These are phyloP conservation scores for Globisporangium megalacanthum DNA, from an alignment of 352 stramenopile genomes.

Conservation along the genomic window DNA sequence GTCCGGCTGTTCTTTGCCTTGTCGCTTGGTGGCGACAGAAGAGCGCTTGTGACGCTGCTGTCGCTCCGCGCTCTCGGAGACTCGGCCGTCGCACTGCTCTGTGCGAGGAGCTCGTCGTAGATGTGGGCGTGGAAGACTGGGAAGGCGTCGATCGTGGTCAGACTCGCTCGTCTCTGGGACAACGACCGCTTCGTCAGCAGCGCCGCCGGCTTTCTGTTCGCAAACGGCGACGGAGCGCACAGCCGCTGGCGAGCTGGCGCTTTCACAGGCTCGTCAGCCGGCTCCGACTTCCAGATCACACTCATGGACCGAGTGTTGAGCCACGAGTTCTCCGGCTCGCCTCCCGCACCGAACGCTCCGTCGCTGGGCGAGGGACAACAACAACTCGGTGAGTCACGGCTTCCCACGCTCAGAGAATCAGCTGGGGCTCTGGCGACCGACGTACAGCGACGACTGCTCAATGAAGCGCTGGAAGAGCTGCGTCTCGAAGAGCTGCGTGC, in stretches of 20 bases:
- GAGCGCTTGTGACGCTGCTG: conserved; percentile 1
- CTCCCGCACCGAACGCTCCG: not conserved
- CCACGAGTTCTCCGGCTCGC: conserved; percentile 44
- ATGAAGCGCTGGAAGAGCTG: conserved; percentile 72
- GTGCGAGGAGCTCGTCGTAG: conserved; percentile 24
- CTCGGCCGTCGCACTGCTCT: not conserved
- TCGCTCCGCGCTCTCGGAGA: conserved; percentile 1
- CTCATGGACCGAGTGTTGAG: conserved; percentile 32
- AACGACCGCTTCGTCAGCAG: not conserved
- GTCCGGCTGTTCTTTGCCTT: not conserved
- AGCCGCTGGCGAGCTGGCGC: conserved; percentile 21
- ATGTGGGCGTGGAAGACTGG: conserved; percentile 24
- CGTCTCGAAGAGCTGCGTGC: conserved; percentile 60
- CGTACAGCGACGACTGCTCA: conserved; percentile 27
- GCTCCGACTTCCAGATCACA: conserved; percentile 39
- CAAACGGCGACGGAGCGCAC: conserved; percentile 22
- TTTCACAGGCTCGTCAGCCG: conserved; percentile 27
- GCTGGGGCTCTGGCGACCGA: not conserved
- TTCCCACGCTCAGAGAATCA: not conserved
- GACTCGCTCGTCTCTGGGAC: conserved; percentile 9
- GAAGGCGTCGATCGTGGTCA: conserved; percentile 17
- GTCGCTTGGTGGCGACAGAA: conserved; percentile 1
- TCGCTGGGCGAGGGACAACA: not conserved
- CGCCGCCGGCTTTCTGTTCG: not conserved
- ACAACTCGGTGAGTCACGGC: too few relatives aligned